Evolutionary conservation across 768 basidiomycete genomes (phyloP).

Genomic region (Leucocoprinus birnbaumii): DNA sequence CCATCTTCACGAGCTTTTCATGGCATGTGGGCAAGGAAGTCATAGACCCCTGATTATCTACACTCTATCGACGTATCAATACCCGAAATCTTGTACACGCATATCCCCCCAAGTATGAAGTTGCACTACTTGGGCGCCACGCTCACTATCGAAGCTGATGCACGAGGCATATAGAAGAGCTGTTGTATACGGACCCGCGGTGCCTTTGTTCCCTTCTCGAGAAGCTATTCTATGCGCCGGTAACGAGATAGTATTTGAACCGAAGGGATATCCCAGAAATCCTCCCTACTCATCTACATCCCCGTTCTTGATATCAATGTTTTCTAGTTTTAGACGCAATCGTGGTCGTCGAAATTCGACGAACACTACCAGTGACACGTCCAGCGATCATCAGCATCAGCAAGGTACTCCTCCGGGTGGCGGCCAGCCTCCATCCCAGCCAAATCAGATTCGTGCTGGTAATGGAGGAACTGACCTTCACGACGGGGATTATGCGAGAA

Average conservation of each 20-base stretch:
- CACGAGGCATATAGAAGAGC: neutral
- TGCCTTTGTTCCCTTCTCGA: neutral
- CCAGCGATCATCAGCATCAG: no score
- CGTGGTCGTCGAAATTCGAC: no score
- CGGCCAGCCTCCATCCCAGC: neutral
- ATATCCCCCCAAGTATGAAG: no score
- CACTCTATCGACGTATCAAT: neutral
- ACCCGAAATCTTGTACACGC: no score
- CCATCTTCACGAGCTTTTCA: neutral
- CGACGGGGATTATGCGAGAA: conserved; percentile 33
- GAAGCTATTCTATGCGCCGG: neutral
- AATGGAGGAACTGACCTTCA: neutral
- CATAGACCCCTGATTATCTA: neutral
- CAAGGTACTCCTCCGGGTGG: no score
- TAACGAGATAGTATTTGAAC: no score
- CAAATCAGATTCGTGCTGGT: neutral
- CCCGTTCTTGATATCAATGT: no score
- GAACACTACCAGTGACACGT: no score
- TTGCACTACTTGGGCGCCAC: no score
- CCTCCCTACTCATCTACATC: no score
- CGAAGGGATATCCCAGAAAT: no score
- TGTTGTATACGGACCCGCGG: neutral
- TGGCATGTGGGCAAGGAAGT: neutral
- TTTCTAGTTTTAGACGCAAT: no score
- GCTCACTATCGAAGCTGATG: neutral